Conservation (phyloP, 331 rosid species). For the Quercus tomentella region DNA sequence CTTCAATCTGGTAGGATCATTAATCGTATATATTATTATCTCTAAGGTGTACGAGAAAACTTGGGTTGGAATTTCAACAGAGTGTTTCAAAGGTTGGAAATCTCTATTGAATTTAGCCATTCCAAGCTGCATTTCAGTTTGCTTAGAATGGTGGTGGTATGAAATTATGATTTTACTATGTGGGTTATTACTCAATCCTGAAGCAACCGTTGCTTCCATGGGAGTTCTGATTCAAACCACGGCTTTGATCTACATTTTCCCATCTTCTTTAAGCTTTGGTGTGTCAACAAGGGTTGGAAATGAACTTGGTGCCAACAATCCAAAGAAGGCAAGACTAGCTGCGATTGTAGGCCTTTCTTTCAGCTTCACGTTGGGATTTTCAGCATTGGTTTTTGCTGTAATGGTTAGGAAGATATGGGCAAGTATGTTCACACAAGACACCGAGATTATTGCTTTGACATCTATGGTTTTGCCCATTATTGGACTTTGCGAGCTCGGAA, state of each 20-base stretch:
- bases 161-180: constrained; percentile 77
- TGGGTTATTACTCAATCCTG: constrained; percentile 67
- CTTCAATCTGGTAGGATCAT: constrained; percentile 49
- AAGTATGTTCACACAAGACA: constrained; percentile 60
- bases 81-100: constrained; percentile 50
- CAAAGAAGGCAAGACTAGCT: constrained; percentile 44
- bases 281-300: constrained; percentile 82
- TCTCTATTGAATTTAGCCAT: constrained; percentile 47
- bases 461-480: constrained; percentile 64
- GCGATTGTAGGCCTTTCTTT: constrained; percentile 55
- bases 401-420: constrained; percentile 67
- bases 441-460: constrained; percentile 55
- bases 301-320: constrained; percentile 63
- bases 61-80: constrained; percentile 47
- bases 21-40: constrained; percentile 41
- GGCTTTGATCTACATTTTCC: constrained; percentile 70
- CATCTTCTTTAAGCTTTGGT: constrained; percentile 68
- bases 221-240: constrained; percentile 84
- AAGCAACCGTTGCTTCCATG: constrained; percentile 83
- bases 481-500: constrained; percentile 78
- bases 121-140: constrained; percentile 81
- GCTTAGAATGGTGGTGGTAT: constrained; percentile 96
- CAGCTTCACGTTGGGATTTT: constrained; percentile 54
- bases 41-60: constrained; percentile 51
- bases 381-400: constrained; percentile 52